Conservation (phyloP, 805 yeast species). For the Candida montana region DNA sequence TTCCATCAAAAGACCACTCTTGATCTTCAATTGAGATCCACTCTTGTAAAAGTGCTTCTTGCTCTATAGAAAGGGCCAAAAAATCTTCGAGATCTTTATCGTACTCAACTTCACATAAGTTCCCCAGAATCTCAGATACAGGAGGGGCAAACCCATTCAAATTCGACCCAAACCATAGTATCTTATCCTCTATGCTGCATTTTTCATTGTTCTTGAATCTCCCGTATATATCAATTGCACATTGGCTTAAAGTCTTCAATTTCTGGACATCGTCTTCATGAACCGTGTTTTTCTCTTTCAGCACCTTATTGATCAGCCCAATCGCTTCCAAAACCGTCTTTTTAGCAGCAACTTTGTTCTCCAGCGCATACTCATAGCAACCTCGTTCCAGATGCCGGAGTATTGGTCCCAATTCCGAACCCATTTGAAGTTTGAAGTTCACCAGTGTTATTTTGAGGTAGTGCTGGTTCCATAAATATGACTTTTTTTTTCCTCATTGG, state of each 20-base stretch:
- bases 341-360: background rate
- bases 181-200: conserved; percentile 6
- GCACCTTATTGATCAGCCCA: background rate
- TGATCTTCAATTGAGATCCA: conserved; percentile 8
- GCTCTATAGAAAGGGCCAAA: conserved; percentile 12
- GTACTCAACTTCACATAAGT: background rate
- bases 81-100: conserved; percentile 1
- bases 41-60: conserved; percentile 4
- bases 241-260: conserved; percentile 2
- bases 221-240: conserved; percentile 6
- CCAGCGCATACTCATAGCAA: background rate
- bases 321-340: conserved; percentile 2
- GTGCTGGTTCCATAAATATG: no score
- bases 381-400: background rate
- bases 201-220: conserved; percentile 3
- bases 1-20: conserved; percentile 19
- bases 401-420: background rate
- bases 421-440: background rate
- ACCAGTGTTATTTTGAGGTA: background rate
- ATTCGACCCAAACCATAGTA: conserved; percentile 16
- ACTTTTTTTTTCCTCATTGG: conserved; percentile 5
- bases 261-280: background rate
- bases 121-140: background rate
- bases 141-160: conserved; percentile 18
- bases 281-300: background rate